Evolutionary conservation across 306 rosid species (phyloP).

Genomic region (Acacia confusa): DNA sequence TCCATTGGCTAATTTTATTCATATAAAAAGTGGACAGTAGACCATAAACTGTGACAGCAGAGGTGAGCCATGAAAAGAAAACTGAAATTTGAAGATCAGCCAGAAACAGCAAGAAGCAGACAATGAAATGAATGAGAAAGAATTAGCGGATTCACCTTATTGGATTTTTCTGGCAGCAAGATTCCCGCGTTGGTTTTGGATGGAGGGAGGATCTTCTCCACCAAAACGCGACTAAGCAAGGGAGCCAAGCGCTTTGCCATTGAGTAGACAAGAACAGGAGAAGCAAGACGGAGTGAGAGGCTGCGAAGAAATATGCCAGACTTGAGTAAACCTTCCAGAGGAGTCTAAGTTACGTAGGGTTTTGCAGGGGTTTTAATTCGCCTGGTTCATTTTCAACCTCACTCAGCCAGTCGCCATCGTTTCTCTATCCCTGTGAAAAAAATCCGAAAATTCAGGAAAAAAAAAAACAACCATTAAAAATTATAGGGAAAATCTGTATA

Average conservation of each 20-base stretch:
- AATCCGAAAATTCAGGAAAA: too few species aligned
- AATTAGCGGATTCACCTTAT: constrained; percentile 34
- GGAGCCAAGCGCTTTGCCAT: constrained; percentile 66
- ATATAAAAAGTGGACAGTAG: neutral
- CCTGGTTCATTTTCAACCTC: too few species aligned
- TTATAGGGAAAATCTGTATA: too few species aligned
- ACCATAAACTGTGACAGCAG: neutral
- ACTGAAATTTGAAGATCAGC: neutral
- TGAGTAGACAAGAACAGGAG: neutral
- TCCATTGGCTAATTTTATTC: neutral
- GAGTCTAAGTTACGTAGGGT: constrained; percentile 7
- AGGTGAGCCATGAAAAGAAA: neutral
- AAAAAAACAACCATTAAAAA: too few species aligned
- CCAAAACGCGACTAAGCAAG: constrained; percentile 53
- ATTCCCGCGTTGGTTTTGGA: constrained; percentile 55
- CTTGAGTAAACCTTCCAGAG: neutral
- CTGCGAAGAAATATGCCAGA: neutral
- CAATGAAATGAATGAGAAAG: neutral
- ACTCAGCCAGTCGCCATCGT: too few species aligned
- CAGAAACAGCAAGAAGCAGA: neutral
- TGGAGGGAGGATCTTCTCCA: constrained; percentile 60
- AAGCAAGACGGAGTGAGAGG: neutral
- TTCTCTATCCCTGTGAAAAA: too few species aligned
- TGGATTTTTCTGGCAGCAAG: constrained; percentile 46
- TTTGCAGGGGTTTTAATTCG: constrained; percentile 16